Conservation (phyloP, 345 rosid species). For the Bruguiera sexangula region DNA sequence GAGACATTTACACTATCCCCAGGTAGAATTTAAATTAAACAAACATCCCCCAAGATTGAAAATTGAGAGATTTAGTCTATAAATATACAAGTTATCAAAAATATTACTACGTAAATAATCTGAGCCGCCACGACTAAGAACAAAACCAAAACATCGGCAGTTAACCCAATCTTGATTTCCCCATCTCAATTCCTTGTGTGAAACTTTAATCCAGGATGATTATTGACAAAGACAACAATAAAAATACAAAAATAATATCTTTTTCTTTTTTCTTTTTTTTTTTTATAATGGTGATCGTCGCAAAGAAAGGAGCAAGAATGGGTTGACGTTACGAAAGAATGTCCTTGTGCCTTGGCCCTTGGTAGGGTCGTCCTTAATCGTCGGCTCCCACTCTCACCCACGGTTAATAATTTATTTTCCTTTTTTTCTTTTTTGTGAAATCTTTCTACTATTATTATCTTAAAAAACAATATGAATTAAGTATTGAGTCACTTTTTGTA, state of each 20-base stretch:
- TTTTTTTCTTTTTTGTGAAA: not conserved
- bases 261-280: no score
- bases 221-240: not conserved
- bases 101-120: no score
- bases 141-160: slow-evolving; percentile 15
- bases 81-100: no score
- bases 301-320: not conserved
- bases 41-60: no score
- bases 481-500: slow-evolving; percentile 16
- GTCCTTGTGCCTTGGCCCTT: slow-evolving; percentile 2
- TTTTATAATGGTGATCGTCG: no score
- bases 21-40: no score
- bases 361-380: not conserved
- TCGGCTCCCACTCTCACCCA: no score
- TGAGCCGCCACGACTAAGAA: not conserved
- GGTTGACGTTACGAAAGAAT: slow-evolving; percentile 13
- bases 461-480: not conserved
- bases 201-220: not conserved
- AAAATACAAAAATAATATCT: not conserved
- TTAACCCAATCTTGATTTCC: no score
- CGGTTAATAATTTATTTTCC: not conserved
- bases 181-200: no score
- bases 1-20: no score
- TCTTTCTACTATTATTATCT: not conserved
- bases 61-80: no score